Evolutionary conservation across 768 basidiomycete species (phyloP).

Genomic region (Imleria badia): DNA sequence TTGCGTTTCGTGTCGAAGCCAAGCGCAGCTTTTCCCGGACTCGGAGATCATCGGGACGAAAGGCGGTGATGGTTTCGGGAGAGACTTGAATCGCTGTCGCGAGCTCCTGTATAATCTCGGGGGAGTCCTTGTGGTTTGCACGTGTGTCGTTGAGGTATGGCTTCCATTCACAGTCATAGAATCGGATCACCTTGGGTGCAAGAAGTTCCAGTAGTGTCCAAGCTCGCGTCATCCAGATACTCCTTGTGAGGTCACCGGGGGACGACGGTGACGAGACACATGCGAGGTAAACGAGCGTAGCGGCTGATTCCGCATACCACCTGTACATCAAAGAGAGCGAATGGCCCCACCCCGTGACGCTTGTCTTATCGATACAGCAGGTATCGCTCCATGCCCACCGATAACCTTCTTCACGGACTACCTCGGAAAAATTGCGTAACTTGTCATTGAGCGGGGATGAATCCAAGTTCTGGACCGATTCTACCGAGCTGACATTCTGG

Average conservation of each 20-base stretch:
- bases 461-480: neutral
- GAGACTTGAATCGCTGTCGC: slow-evolving; percentile 2
- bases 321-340: slow-evolving; percentile 8
- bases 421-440: neutral
- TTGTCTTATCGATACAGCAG: slow-evolving; percentile 3
- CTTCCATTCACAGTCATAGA: too few species aligned
- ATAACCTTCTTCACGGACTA: neutral
- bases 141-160: too few species aligned
- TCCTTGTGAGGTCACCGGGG: too few species aligned
- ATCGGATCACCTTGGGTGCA: neutral
- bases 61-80: neutral
- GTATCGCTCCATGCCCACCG: neutral
- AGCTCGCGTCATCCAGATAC: neutral
- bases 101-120: slow-evolving; percentile 1
- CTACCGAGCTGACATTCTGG: neutral
- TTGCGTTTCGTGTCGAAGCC: slow-evolving; percentile 8
- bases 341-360: neutral
- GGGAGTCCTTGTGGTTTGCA: too few species aligned
- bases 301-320: slow-evolving; percentile 9
- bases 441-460: neutral
- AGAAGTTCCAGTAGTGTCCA: slow-evolving; percentile 13
- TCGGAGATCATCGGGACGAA: neutral
- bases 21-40: slow-evolving; percentile 5
- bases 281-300: neutral
- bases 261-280: too few species aligned